Conservation (phyloP, 2,329 filamentous ascomycete genomes). For the Hansfordia pulvinata region DNA sequence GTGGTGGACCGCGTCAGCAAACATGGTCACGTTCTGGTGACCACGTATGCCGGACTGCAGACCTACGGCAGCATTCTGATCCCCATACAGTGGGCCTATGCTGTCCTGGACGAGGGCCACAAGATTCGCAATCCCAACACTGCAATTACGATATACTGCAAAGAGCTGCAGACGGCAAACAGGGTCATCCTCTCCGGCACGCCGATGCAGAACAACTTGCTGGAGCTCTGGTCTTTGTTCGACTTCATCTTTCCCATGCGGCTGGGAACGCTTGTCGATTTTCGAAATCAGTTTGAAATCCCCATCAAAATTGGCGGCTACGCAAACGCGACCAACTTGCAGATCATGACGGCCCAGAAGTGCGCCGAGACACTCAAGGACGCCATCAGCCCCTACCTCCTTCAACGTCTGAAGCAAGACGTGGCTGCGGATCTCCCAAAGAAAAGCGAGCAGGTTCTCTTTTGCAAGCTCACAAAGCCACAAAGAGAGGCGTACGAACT, state of each 20-base stretch:
- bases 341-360: slow-evolving; percentile 87
- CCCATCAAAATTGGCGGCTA: slow-evolving; percentile 91
- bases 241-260: slow-evolving; percentile 98
- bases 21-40: slow-evolving; percentile 86
- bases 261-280: slow-evolving; percentile 79
- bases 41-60: slow-evolving; percentile 91
- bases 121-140: slow-evolving; percentile 97
- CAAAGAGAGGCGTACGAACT: slow-evolving; percentile 71
- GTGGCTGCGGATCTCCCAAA: slow-evolving; percentile 88
- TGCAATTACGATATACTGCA: slow-evolving; percentile 87
- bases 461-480: slow-evolving; percentile 75
- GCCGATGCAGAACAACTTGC: slow-evolving; percentile 93
- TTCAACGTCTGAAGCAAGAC: slow-evolving; percentile 86
- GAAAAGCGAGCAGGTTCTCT: slow-evolving; percentile 91
- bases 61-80: slow-evolving; percentile 77
- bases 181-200: slow-evolving; percentile 90
- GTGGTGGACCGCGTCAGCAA: slow-evolving; percentile 73
- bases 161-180: slow-evolving; percentile 81
- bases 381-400: slow-evolving; percentile 80
- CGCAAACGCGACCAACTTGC: slow-evolving; percentile 84
- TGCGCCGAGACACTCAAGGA: slow-evolving; percentile 91
- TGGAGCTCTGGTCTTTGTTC: slow-evolving; percentile 92
- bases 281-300: slow-evolving; percentile 82
- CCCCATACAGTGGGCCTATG: slow-evolving; percentile 80
- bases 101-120: slow-evolving; percentile 91